Conservation (phyloP, 202 grass and related monocot genomes). For the Eragrostis tef region DNA sequence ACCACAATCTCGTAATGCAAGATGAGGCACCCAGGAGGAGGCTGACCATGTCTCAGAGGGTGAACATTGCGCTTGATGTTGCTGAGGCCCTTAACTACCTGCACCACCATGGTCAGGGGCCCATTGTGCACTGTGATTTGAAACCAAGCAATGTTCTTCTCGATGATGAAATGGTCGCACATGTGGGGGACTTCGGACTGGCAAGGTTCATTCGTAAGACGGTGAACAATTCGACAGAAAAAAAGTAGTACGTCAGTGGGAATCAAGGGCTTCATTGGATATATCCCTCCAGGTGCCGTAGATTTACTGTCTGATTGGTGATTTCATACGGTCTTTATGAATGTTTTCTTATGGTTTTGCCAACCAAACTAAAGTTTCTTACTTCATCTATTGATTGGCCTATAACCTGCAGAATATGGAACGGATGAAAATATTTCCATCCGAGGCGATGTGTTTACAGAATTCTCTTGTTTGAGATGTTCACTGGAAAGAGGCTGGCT, state of each 20-base stretch:
- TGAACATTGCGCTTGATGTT: slow-evolving; percentile 43
- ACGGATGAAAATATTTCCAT: slow-evolving; percentile 41
- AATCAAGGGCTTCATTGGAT: slow-evolving; percentile 36
- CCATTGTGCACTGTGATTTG: slow-evolving; percentile 61
- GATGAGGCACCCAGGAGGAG: not conserved
- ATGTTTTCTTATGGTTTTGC: not conserved
- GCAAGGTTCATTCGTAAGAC: slow-evolving; percentile 37
- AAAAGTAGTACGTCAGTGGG: not conserved
- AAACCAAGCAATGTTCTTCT: slow-evolving; percentile 66
- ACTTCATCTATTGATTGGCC: not conserved
- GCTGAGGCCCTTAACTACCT: slow-evolving; percentile 50
- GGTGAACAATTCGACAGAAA: not conserved
- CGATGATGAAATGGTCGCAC: slow-evolving; percentile 48
- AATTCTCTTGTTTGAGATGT: slow-evolving; percentile 58
- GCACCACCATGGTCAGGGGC: slow-evolving; percentile 42
- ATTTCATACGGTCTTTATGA: too few species aligned
- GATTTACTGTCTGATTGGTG: not conserved
- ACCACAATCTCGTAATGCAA: slow-evolving; percentile 1
- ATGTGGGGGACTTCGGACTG: slow-evolving; percentile 54
- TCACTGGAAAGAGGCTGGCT: slow-evolving; percentile 48
- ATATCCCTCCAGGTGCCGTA: slow-evolving; percentile 28
- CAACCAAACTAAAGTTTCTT: not conserved
- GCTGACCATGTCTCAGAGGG: slow-evolving; percentile 23
- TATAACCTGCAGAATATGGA: slow-evolving; percentile 53
- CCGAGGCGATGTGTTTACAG: slow-evolving; percentile 54